Evolutionary conservation across 2,329 filamentous ascomycete species (phyloP).

Genomic region (Aspergillus quadrilineatus): DNA sequence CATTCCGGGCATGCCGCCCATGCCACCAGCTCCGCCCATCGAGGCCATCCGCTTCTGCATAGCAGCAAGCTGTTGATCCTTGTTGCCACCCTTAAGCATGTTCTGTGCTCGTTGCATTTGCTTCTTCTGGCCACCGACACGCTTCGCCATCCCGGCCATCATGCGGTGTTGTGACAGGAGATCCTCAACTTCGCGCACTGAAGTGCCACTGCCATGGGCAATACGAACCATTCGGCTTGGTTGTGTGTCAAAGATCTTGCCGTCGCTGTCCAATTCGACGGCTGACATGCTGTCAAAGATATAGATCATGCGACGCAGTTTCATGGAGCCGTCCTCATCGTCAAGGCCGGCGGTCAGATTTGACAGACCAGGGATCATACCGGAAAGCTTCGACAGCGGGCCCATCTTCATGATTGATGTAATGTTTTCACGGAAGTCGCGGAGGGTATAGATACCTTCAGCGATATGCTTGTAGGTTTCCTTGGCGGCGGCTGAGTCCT

Average conservation of each 20-base stretch:
- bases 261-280: constrained; percentile 92
- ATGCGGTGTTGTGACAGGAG: constrained; percentile 96
- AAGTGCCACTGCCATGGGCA: constrained; percentile 84
- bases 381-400: constrained; percentile 92
- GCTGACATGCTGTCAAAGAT: constrained; percentile 98
- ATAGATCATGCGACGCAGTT: constrained; percentile 97
- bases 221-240: constrained; percentile 91
- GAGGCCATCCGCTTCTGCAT: constrained; percentile 95
- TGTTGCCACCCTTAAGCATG: constrained; percentile 86
- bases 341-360: constrained; percentile 95
- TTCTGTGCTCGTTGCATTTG: constrained; percentile 94
- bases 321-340: constrained; percentile 89
- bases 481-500: constrained; percentile 76
- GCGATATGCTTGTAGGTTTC: constrained; percentile 99
- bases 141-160: constrained; percentile 99
- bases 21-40: constrained; percentile 75
- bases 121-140: constrained; percentile 96
- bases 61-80: constrained; percentile 87
- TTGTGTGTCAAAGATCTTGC: constrained; percentile 89
- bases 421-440: constrained; percentile 91
- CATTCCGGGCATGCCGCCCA: constrained; percentile 74
- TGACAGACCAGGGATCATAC: constrained; percentile 95
- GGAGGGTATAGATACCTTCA: constrained; percentile 92
- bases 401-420: constrained; percentile 99
- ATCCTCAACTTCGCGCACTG: constrained; percentile 90